Base-by-base conservation (phyloP, 495 filamentous ascomycete genomes). In the Acidiella bohemica region DNA sequence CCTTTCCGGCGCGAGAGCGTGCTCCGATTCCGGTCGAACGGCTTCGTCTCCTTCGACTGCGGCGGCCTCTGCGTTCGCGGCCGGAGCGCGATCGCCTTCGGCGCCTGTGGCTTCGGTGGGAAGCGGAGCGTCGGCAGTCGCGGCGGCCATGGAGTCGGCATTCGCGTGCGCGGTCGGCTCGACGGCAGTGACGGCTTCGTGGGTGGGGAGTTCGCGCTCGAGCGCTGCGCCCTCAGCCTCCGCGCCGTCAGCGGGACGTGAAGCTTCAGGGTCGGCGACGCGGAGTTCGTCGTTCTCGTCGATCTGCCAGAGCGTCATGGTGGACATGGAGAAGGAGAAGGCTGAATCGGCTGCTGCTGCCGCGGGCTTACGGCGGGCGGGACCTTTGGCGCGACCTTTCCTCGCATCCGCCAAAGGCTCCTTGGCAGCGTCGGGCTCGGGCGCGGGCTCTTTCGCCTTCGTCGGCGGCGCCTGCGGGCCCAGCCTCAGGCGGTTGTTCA, bases 371-470 rank as follows among this genome's bases (percentile, higher is more conserved):
- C 90, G 68, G 44, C 90, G 72, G 49, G 80, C 76, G 6, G 90
- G 90, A 17, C 90, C 92, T 48, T 81, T 78, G 13, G 90, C 90
- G 41, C 90, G 67, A 11, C 85, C 75, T 63, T 96, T 96, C 39
- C 92, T 70, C 21, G 85, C 84, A 63, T 96, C 90, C 24, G 63
- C 67, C 21, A 97, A 61, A 10, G 85, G 84, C 13, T 67, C 73
- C 59, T 86, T 88, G 54, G 88, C 76, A 49, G 70, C 68, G 3
- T 66, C 68, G 4, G 12, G 5, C n/a, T 60, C 57, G 10, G 33
- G 36, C 19, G 32, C 22, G 14, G 38, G 37, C 36, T 48, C 45
- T 32, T 76, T 71, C 14, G 66, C 60, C 51, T 81, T 74, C 50
- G 70, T 62, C 39, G 76, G 75, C 17, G 75, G 73, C 14, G 63